Conservation (phyloP, 345 rosid species). For the Gossypium rotundifolium region DNA sequence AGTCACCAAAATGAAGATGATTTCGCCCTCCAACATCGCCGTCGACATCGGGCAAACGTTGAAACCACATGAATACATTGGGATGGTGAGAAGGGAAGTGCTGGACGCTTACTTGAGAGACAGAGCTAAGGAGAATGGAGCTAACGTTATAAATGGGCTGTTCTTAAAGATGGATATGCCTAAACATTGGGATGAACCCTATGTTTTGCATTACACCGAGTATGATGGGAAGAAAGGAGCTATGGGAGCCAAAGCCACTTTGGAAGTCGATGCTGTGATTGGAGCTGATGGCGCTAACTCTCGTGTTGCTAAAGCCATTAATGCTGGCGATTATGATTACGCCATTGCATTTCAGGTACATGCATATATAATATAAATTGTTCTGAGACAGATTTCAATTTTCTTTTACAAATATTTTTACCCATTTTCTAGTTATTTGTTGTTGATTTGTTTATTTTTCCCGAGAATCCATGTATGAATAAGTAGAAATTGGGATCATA, state of each 20-base stretch:
- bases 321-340: constrained; percentile 87
- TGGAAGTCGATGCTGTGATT: constrained; percentile 90
- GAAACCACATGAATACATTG: constrained; percentile 93
- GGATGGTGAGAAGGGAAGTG: constrained; percentile 91
- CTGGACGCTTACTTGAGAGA: constrained; percentile 70
- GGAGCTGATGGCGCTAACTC: constrained; percentile 99
- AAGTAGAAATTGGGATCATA: not conserved
- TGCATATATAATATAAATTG: no score
- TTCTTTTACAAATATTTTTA: not conserved
- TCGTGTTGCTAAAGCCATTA: constrained; percentile 82
- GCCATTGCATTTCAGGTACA: constrained; percentile 96
- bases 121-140: constrained; percentile 68
- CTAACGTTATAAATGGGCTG: constrained; percentile 65
- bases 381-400: not conserved
- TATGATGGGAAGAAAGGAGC: constrained; percentile 64
- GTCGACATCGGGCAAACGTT: constrained; percentile 93
- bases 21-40: constrained; percentile 88
- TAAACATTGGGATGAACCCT: constrained; percentile 40
- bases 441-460: not conserved
- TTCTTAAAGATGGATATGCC: constrained; percentile 88
- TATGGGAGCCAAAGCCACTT: constrained; percentile 58
- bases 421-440: not conserved
- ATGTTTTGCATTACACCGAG: constrained; percentile 75
- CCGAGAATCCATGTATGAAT: not conserved
- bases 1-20: constrained; percentile 95